These are phyloP conservation scores for Yarrowia sp. DNA, from an alignment of 805 yeast species.

Conservation along the genomic window DNA sequence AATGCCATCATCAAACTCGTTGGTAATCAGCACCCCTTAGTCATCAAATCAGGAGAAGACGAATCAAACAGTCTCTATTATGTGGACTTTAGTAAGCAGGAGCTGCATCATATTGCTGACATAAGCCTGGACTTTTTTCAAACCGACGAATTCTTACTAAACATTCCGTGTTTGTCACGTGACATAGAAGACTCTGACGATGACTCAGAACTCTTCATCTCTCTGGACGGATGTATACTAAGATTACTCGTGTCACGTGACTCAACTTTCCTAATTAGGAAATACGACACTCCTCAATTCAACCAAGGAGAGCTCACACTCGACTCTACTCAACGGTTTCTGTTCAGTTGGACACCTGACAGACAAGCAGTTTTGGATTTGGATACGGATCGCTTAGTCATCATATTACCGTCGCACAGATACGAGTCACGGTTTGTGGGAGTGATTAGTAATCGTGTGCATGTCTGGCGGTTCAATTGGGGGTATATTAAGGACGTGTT, in stretches of 20 bases:
- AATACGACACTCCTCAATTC: constrained; percentile 1
- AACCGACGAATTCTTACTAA: not conserved
- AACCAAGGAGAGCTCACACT: not conserved
- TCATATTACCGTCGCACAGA: not conserved
- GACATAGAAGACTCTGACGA: too few relatives aligned
- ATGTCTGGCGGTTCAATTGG: constrained; percentile 11
- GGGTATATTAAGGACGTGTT: constrained; percentile 4
- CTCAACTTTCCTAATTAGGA: not conserved
- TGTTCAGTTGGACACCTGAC: constrained; percentile 1
- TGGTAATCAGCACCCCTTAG: not conserved
- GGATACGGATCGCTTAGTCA: not conserved
- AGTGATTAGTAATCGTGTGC: not conserved
- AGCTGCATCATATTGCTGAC: not conserved
- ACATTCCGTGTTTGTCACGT: not conserved
- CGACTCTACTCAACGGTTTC: not conserved
- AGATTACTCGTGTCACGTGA: not conserved
- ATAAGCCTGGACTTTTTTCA: not conserved
- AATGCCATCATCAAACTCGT: constrained; percentile 3
- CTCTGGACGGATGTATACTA: not conserved
- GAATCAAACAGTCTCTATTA: not conserved
- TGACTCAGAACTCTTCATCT: not conserved
- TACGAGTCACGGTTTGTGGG: constrained; percentile 10
- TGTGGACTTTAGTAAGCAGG: not conserved
- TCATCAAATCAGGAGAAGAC: not conserved
- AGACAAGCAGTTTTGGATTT: not conserved